These are phyloP conservation scores for Luffa aegyptiaca DNA, from an alignment of 306 rosid genomes.

Conservation along the genomic window DNA sequence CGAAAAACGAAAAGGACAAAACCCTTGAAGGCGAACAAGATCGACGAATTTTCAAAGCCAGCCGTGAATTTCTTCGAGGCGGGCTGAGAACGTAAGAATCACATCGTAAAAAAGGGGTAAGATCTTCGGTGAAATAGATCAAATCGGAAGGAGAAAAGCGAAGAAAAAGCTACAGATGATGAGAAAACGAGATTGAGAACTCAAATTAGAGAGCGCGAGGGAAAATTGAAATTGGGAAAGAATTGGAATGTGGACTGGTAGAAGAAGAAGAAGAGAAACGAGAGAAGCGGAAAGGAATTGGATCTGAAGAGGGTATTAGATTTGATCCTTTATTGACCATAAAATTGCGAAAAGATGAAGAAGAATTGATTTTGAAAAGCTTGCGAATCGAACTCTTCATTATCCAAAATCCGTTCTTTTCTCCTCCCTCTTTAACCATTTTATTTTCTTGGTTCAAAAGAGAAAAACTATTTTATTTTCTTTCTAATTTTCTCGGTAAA, in stretches of 20 bases:
- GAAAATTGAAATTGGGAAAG: background rate
- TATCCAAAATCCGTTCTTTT: background rate
- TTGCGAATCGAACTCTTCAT: background rate
- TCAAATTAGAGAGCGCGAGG: background rate
- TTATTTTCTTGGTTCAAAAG: background rate
- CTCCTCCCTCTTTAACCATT: background rate
- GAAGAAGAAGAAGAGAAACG: background rate
- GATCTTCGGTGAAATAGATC: background rate
- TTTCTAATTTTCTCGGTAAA: background rate
- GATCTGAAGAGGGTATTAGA: background rate
- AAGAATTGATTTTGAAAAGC: background rate
- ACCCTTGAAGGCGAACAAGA: background rate
- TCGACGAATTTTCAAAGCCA: conserved; percentile 2
- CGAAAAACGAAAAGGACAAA: background rate
- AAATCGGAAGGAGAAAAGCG: background rate
- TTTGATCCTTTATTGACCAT: background rate
- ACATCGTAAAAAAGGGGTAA: conserved; percentile 3
- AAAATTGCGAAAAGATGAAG: background rate
- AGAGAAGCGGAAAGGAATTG: background rate
- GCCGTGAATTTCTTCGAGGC: conserved; percentile 22
- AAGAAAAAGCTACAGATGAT: background rate
- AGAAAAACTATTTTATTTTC: background rate
- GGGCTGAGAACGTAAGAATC: conserved; percentile 8
- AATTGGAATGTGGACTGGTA: background rate
- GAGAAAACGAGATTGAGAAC: background rate